A percentile compares a stretch with the other conserved stretches of the same genome.
Evolutionary conservation across 2,329 filamentous ascomycete genomes (phyloP).

Genomic region (Neofusicoccum parvum): DNA sequence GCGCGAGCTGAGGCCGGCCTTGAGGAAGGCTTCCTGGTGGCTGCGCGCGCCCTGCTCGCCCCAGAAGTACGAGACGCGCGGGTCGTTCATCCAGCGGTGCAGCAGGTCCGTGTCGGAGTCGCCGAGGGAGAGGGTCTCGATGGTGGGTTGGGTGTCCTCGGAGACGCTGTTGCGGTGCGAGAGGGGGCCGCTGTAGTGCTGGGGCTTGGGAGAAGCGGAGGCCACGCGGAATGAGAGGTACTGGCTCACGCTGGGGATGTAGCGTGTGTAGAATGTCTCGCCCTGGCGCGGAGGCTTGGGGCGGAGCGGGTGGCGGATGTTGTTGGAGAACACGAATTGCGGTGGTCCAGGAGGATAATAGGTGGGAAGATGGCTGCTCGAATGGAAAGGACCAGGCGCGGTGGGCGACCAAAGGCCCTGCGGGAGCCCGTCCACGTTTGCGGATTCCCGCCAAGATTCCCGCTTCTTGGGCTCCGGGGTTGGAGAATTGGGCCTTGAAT

Average conservation of each 20-base stretch:
- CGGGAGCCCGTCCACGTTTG: constrained; percentile 35
- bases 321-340: constrained; percentile 77
- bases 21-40: constrained; percentile 69
- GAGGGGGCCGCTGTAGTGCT: constrained; percentile 64
- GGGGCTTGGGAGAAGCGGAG: constrained; percentile 64
- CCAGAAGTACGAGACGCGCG: constrained; percentile 86
- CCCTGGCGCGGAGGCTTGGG: constrained; percentile 88
- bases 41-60: constrained; percentile 61
- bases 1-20: constrained; percentile 62
- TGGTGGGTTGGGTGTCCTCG: constrained; percentile 47
- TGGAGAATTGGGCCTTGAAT: constrained; percentile 56
- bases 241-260: constrained; percentile 76
- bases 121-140: constrained; percentile 31
- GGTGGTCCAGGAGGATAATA: constrained; percentile 85
- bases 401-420: constrained; percentile 43
- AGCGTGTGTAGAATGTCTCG: constrained; percentile 88
- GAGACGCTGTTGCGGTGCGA: constrained; percentile 44
- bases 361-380: constrained; percentile 81
- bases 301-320: constrained; percentile 80
- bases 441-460: constrained; percentile 26
- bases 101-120: constrained; percentile 68
- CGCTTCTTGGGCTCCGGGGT: constrained; percentile 14
- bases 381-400: constrained; percentile 71
- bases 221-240: constrained; percentile 90
- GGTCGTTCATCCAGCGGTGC: constrained; percentile 84